A percentile compares a stretch with the other conserved stretches of the same genome.
These are phyloP conservation scores for Lagenaria siceraria DNA, from an alignment of 306 rosid genomes.

Conservation along the genomic window DNA sequence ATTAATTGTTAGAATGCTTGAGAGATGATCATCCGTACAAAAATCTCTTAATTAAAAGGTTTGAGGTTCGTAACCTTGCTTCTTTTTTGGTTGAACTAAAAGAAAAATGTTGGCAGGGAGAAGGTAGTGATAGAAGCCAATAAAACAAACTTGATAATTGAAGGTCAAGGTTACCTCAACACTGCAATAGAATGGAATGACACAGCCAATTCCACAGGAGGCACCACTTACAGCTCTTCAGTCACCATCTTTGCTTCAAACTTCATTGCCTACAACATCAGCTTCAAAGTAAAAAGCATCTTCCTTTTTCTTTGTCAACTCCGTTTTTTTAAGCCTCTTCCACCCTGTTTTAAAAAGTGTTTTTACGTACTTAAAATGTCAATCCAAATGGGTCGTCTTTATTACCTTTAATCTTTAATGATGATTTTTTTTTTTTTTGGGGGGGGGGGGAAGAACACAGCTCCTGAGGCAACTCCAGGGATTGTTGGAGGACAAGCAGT, in stretches of 20 bases:
- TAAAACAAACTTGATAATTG: constrained; percentile 59
- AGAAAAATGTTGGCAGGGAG: constrained; percentile 31
- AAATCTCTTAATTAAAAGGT: too few relatives aligned
- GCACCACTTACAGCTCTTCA: constrained; percentile 48
- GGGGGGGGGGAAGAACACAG: constrained; percentile 32
- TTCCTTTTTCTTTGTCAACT: background rate
- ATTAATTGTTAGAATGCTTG: too few relatives aligned
- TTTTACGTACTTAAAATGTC: too few relatives aligned
- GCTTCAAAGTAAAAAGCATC: constrained; percentile 40
- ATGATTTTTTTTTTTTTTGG: background rate
- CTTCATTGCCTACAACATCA: constrained; percentile 65
- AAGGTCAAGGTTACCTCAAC: constrained; percentile 61
- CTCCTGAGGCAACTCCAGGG: constrained; percentile 52
- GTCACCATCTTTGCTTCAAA: constrained; percentile 45
- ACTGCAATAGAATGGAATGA: constrained; percentile 72
- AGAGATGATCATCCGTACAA: too few relatives aligned
- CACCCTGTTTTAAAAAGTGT: background rate
- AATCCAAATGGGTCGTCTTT: background rate
- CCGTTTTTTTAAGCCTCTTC: background rate
- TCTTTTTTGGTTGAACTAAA: too few relatives aligned
- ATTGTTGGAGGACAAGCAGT: constrained; percentile 64
- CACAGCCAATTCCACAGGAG: constrained; percentile 68
- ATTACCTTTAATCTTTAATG: background rate
- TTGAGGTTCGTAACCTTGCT: too few relatives aligned
- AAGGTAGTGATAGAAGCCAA: constrained; percentile 46